Conservation (phyloP, 495 filamentous ascomycete genomes). For the Daldinia bambusicola region DNA sequence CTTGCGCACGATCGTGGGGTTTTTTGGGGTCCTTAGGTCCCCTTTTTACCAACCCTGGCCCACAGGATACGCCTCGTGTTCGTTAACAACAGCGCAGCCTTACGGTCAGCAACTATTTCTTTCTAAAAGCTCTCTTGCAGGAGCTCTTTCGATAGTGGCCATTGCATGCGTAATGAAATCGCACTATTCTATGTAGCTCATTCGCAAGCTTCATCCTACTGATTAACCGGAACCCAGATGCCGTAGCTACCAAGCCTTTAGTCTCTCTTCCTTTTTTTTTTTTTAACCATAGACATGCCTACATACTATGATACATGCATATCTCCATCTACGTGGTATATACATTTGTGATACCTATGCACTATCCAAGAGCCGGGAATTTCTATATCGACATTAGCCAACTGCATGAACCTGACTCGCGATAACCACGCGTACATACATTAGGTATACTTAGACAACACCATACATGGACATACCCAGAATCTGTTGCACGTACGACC, state of each 20-base stretch:
- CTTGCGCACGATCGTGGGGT: conserved; percentile 15
- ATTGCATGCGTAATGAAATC: conserved; percentile 8
- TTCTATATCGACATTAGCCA: conserved; percentile 16
- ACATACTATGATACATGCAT: too few species aligned
- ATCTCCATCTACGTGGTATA: not conserved
- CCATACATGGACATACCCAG: not conserved
- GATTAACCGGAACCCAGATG: conserved; percentile 27
- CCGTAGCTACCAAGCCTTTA: conserved; percentile 9
- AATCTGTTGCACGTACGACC: not conserved
- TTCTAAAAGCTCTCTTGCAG: too few species aligned
- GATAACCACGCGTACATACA: not conserved
- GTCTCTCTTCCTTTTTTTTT: not conserved
- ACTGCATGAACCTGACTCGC: conserved; percentile 35
- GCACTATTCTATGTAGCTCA: conserved; percentile 16
- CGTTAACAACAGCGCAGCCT: conserved; percentile 11
- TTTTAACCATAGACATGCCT: not conserved
- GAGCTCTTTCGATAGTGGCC: not conserved
- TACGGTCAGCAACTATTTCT: conserved; percentile 10
- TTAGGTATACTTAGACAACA: not conserved
- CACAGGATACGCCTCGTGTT: conserved; percentile 9
- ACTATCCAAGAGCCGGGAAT: not conserved
- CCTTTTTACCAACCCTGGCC: not conserved
- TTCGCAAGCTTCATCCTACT: conserved; percentile 16
- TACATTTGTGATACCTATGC: not conserved
- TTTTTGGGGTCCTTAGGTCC: not conserved